These are phyloP conservation scores for Apophysomyces trapeziformis DNA, from an alignment of 371 early-diverging fungal genomes.

Conservation along the genomic window DNA sequence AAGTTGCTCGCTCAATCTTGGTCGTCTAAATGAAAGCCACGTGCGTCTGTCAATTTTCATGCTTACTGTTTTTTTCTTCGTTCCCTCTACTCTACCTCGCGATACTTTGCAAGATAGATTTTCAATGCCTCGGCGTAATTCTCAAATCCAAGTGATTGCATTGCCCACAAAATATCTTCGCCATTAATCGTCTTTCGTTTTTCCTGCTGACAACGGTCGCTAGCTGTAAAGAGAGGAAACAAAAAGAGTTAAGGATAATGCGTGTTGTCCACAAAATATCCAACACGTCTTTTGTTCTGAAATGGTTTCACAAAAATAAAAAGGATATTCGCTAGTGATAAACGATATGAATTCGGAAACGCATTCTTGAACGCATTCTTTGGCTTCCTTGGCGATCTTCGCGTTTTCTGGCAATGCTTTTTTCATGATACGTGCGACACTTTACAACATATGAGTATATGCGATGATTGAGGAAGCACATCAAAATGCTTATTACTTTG, in stretches of 20 bases:
- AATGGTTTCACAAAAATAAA: conserved; percentile 10
- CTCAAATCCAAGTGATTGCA: conserved; percentile 99
- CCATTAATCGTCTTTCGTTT: conserved; percentile 99
- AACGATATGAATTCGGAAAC: conserved; percentile 99
- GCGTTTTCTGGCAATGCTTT: conserved; percentile 96
- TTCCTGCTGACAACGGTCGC: conserved; percentile 94
- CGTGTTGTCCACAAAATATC: not conserved
- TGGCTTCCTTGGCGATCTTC: conserved; percentile 99
- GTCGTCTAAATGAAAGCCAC: conserved; percentile 43
- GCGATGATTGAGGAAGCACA: not conserved
- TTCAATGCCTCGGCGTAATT: conserved; percentile 96
- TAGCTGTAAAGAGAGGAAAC: conserved; percentile 60
- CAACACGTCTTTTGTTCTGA: not conserved
- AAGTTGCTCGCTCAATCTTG: conserved; percentile 59
- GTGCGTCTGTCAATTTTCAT: no score
- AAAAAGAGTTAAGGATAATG: conserved; percentile 26
- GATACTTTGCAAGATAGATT: conserved; percentile 90
- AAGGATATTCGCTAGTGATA: conserved; percentile 93
- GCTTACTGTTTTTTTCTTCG: no score
- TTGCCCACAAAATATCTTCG: conserved; percentile 99
- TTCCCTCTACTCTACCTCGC: conserved; percentile 63
- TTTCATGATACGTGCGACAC: conserved; percentile 99
- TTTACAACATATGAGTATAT: conserved; percentile 55
- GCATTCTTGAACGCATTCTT: conserved; percentile 98
- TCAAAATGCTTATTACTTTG: conserved; percentile 46